phyloP scores from a whole-genome alignment of 2,329 filamentous ascomycete species.

The Coccinonectria pachysandricola region DNA sequence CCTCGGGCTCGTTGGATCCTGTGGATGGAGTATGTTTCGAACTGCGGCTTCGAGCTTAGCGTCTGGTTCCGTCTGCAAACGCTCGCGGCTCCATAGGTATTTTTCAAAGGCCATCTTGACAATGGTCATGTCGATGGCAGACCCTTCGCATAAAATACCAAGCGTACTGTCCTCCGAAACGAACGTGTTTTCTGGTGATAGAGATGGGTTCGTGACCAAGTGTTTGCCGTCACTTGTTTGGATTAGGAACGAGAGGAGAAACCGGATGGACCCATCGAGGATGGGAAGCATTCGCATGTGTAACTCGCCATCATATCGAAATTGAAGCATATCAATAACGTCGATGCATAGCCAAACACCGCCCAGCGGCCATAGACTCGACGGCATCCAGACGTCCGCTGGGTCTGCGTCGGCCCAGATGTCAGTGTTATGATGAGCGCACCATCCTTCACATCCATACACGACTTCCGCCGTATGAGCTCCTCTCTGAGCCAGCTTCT shows the following conservation, averaged over 20 bases:
- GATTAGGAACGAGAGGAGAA: conserved; percentile 29
- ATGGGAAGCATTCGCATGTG: conserved; percentile 18
- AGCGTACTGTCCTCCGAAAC: conserved; percentile 6
- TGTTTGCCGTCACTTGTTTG: conserved; percentile 16
- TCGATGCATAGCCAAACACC: conserved; percentile 17
- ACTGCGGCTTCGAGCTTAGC: conserved; percentile 1
- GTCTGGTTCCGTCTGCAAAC: conserved; percentile 2
- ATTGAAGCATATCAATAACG: conserved; percentile 15
- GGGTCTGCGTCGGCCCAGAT: conserved; percentile 29
- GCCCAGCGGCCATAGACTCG: conserved; percentile 16
- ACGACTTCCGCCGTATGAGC: conserved; percentile 23
- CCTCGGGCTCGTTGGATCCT: neutral
- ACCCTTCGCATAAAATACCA: conserved; percentile 16
- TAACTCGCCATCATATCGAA: conserved; percentile 9
- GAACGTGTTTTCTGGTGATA: conserved; percentile 17
- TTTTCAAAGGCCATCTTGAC: conserved; percentile 12
- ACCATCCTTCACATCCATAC: conserved; percentile 28
- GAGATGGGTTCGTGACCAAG: conserved; percentile 16
- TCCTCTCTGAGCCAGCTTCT: conserved; percentile 17
- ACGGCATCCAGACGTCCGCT: conserved; percentile 22
- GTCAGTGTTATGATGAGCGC: conserved; percentile 29
- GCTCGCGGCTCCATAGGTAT: conserved; percentile 9
- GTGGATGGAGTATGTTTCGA: conserved; percentile 1
- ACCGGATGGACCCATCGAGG: conserved; percentile 24
- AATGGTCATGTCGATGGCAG: conserved; percentile 15